Evolutionary conservation across 805 yeast species (phyloP).

Genomic region (Candida caryicola): DNA sequence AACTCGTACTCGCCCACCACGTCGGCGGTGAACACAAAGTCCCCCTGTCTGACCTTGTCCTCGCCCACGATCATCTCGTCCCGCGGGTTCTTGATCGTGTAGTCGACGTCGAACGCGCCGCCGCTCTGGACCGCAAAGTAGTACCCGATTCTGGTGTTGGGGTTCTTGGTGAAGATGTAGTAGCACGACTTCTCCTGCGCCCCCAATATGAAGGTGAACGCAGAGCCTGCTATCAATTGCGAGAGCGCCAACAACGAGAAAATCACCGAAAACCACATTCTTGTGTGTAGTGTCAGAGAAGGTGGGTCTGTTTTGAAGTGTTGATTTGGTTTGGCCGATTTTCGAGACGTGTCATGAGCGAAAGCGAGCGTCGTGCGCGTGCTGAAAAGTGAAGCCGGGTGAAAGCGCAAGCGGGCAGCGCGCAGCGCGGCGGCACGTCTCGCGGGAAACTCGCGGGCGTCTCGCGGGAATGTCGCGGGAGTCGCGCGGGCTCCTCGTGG

Average conservation of each 20-base stretch:
- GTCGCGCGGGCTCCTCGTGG: no score
- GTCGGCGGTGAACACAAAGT: slow-evolving; percentile 67
- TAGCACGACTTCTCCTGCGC: slow-evolving; percentile 74
- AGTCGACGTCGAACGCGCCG: slow-evolving; percentile 78
- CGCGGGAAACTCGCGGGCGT: no score
- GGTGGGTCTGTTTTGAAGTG: slow-evolving; percentile 4
- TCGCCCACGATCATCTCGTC: slow-evolving; percentile 53
- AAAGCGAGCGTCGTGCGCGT: neutral
- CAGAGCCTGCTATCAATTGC: slow-evolving; percentile 44
- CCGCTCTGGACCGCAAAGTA: slow-evolving; percentile 84
- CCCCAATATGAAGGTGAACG: slow-evolving; percentile 71
- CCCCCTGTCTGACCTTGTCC: slow-evolving; percentile 72
- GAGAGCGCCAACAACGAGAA: slow-evolving; percentile 19
- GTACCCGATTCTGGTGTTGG: slow-evolving; percentile 61
- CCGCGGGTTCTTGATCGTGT: slow-evolving; percentile 57
- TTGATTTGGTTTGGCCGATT: slow-evolving; percentile 2
- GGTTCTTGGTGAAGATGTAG: slow-evolving; percentile 62
- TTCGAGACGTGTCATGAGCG: slow-evolving; percentile 9
- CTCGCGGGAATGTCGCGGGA: no score
- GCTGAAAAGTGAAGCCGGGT: no score
- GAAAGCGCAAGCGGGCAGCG: no score
- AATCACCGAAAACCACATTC: slow-evolving; percentile 1
- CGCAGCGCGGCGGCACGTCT: no score
- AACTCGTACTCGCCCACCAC: slow-evolving; percentile 78
- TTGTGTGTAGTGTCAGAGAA: neutral